Evolutionary conservation across 352 stramenopile species (phyloP), one percentile per base, ranked within the genome.

Genomic region (Phytopythium chamaehyphon): DNA sequence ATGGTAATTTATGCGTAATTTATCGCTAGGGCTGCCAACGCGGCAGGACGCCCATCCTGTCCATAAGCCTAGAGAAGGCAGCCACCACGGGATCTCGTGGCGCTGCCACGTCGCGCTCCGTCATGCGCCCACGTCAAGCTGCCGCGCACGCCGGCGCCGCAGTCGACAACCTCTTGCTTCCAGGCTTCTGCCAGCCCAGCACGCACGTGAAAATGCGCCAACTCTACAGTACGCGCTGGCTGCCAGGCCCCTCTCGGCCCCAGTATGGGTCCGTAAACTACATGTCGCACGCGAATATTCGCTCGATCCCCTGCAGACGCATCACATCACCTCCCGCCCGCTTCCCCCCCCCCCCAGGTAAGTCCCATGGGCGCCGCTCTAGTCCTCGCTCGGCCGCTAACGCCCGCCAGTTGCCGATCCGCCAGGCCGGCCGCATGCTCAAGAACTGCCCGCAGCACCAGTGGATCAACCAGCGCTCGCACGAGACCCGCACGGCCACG

Each of bases 361-460:
- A 5, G 28, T 33, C 28, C n/a, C n/a, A n/a, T n/a, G n/a, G n/a
- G n/a, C n/a, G n/a, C n/a, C n/a, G n/a, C n/a, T n/a, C n/a, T n/a
- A n/a, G n/a, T n/a, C n/a, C n/a, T n/a, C n/a, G n/a, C n/a, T n/a
- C n/a, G n/a, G 40, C 21, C 22, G 21, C 22, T 31, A 11, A 18
- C 28, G 3, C 28, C 2, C 6, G 31, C 19, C 45, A 51, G 26
- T 40, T 18, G 5, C 31, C 31, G 19, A 51, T 28, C 19, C 19
- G 16, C 46, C 7, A 6, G n/a, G 45, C 31, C 28, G 45, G 3
- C 33, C 52, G 58, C 45, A 94, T 95, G 84, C 84, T 95, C 45
- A 93, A 93, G 76, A 73, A 93, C 69, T 95, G 84, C 55, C 84
- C 84, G 55, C 84, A 95, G 76, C 84, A 95, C 66, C 84, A 95